Evolutionary conservation across 805 yeast genomes (phyloP).

Genomic region (Kazachstania africana): DNA sequence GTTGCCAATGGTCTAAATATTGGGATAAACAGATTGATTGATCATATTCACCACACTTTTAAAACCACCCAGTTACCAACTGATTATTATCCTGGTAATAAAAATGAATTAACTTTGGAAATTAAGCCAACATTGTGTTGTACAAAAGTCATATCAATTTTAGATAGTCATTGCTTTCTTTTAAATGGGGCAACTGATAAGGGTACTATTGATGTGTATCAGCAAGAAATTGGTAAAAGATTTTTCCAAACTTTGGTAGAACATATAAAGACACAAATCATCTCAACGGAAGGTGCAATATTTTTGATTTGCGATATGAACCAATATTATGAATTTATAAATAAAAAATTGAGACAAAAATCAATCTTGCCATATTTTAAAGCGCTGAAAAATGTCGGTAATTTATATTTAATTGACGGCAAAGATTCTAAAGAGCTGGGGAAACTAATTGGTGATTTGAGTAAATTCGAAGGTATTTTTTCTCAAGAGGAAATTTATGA

Average conservation of each 20-base stretch:
- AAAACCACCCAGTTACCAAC: constrained; percentile 43
- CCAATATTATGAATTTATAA: constrained; percentile 61
- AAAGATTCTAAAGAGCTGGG: constrained; percentile 76
- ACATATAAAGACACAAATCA: constrained; percentile 57
- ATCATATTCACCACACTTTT: constrained; percentile 59
- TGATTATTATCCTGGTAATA: constrained; percentile 45
- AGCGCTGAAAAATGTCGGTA: constrained; percentile 76
- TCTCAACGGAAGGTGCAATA: constrained; percentile 76
- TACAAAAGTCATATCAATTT: constrained; percentile 41
- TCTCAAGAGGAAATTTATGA: constrained; percentile 91
- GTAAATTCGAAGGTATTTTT: constrained; percentile 79
- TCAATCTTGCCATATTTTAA: constrained; percentile 66
- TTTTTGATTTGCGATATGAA: constrained; percentile 74
- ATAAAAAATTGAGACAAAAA: constrained; percentile 44
- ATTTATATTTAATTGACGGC: constrained; percentile 56
- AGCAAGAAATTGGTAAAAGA: constrained; percentile 86
- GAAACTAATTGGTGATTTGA: constrained; percentile 66
- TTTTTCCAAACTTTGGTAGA: constrained; percentile 69
- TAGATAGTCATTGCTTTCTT: constrained; percentile 61
- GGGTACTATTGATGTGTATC: constrained; percentile 80
- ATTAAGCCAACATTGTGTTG: constrained; percentile 58
- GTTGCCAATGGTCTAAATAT: constrained; percentile 89
- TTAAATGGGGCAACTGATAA: constrained; percentile 77
- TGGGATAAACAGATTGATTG: constrained; percentile 83
- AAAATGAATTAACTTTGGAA: constrained; percentile 7